Conservation (phyloP, 495 filamentous ascomycete genomes). For the Penicillium bovifimosum region DNA sequence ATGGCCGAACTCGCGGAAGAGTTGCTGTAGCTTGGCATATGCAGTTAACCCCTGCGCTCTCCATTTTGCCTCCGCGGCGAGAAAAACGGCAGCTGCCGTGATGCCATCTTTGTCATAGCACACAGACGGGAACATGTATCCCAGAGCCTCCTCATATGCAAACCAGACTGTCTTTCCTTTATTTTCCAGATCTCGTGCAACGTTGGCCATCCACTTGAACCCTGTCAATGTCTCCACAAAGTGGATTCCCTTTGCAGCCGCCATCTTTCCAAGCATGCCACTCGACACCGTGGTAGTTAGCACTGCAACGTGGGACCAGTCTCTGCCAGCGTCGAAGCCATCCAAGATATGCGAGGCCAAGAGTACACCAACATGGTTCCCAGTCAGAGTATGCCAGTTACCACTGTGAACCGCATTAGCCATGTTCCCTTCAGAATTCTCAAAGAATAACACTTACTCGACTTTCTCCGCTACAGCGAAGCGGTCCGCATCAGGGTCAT, state of each 20-base stretch:
- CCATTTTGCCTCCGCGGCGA: constrained; percentile 53
- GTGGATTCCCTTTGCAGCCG: constrained; percentile 48
- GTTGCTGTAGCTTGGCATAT: constrained; percentile 51
- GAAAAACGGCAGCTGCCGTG: constrained; percentile 59
- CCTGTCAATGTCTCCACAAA: constrained; percentile 65
- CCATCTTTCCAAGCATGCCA: constrained; percentile 59
- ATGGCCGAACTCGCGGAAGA: constrained; percentile 59
- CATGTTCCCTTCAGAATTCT: background rate
- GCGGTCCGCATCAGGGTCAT: constrained; percentile 70
- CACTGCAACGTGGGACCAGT: constrained; percentile 44
- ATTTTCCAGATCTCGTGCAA: constrained; percentile 38
- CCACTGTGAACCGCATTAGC: constrained; percentile 22
- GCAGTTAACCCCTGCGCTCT: constrained; percentile 49
- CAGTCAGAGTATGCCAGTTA: constrained; percentile 59
- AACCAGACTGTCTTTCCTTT: constrained; percentile 49
- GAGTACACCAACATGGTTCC: constrained; percentile 63
- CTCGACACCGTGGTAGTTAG: constrained; percentile 62
- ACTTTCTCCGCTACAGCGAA: constrained; percentile 62
- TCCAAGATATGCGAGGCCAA: constrained; percentile 55
- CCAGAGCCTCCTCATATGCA: constrained; percentile 69
- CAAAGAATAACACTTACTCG: constrained; percentile 24
- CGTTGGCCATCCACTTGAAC: constrained; percentile 68
- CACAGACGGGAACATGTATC: constrained; percentile 65
- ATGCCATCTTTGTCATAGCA: constrained; percentile 70
- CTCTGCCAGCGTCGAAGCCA: constrained; percentile 22